Base-by-base conservation (phyloP, 768 basidiomycete genomes). In the Trametes coccinea region DNA sequence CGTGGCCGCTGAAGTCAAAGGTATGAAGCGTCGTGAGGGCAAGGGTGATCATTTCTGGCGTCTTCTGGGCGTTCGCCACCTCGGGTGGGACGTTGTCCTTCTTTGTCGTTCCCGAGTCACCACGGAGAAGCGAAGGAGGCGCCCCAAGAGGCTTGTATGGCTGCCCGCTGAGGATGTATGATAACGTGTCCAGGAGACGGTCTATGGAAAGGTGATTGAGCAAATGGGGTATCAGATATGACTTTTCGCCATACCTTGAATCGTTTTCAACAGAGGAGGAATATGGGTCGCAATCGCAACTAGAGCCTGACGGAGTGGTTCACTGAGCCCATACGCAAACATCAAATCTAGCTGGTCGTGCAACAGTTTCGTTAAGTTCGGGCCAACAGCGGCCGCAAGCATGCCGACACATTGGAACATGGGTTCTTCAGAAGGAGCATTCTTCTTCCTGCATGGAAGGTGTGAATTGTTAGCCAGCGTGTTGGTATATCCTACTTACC, bases 391-490 rank as follows among this genome's bases (percentile, higher is more conserved):
- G 1, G 87, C 85, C 1, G 95, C 93, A 45, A 99, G 79, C 94
- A 98, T 96, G 40, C 93, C 93, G 61, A 99, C 84, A 74, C 97
- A 98, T 80, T 98, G 93, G 71, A 99, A 98, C 60, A 98, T 94
- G 0, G 95, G 90, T 65, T 94, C 94, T 73, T 98, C 95, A 14
- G 89, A 88, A 2, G 92, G 91, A 1, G 94, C 92, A 70, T 93
- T 95, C 80, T 95, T 96, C 70, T 88, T 87, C 59, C 86, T 88
- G 58, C 63, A 31, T 46, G 39, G 0, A 13, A 13, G 2, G 13
- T 27, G 47, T 6, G 46, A 37, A 37, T 22, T 22, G 22, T 22
- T 22, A 22, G n/a, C 37, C n/a, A 10, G 41, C 22, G 29, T 55
- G 0, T 51, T n/a, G 14, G 53, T 13, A 52, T n/a, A n/a, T 31